Percentiles rank a stretch among this genome's conserved stretches.
phyloP scores from a whole-genome alignment of 2,329 filamentous ascomycete genomes.

The Leptographium wingfieldii region DNA sequence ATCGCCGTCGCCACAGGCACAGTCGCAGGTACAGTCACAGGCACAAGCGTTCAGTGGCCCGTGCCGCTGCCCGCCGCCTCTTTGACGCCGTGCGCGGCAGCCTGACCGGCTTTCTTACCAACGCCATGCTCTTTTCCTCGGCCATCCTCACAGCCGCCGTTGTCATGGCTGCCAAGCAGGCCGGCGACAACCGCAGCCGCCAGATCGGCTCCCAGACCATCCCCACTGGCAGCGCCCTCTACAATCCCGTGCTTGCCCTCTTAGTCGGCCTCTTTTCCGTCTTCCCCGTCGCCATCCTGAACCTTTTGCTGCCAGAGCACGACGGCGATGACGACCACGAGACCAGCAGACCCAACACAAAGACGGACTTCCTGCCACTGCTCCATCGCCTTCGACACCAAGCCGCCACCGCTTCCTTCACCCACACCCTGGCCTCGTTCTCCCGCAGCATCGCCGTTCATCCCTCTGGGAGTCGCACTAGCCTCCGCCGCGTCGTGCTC shows the following conservation, averaged over 20 bases:
- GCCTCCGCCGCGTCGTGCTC: conserved; percentile 9
- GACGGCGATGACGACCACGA: background rate
- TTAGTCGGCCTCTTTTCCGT: conserved; percentile 7
- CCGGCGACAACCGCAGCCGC: background rate
- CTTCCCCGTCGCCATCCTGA: conserved; percentile 9
- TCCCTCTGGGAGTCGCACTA: conserved; percentile 3
- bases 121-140: conserved; percentile 8
- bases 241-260: conserved; percentile 12
- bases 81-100: conserved; percentile 16
- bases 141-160: conserved; percentile 12
- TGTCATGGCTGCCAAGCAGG: conserved; percentile 5
- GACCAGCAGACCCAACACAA: too few species aligned
- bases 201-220: conserved; percentile 1
- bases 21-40: background rate
- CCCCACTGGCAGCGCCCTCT: conserved; percentile 8
- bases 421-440: too few species aligned
- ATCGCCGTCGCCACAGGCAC: background rate
- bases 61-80: conserved; percentile 8
- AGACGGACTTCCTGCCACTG: background rate
- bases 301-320: conserved; percentile 7
- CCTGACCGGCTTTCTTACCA: conserved; percentile 14
- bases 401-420: background rate
- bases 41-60: background rate
- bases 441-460: background rate
- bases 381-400: background rate